phyloP scores from a whole-genome alignment of 192 early-diverging fungal species.

The Globomyces pollinis-pini region DNA sequence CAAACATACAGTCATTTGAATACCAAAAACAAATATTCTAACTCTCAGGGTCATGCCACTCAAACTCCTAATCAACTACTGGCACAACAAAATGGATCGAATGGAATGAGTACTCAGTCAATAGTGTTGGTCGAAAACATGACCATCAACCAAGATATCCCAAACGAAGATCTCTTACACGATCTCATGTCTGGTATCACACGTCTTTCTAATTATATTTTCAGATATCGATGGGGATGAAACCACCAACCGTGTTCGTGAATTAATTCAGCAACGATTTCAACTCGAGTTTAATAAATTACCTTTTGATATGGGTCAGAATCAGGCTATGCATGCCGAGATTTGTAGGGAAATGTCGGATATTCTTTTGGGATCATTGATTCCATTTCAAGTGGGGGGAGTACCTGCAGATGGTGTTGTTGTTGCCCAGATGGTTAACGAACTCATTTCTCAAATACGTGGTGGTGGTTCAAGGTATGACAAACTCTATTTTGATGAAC shows the following conservation, averaged over 20 bases:
- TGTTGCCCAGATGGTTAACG: conserved; percentile 37
- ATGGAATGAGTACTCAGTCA: conserved; percentile 31
- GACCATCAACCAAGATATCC: conserved; percentile 45
- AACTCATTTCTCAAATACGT: conserved; percentile 43
- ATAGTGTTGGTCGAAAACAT: conserved; percentile 47
- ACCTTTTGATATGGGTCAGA: conserved; percentile 25
- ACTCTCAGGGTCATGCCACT: conserved; percentile 27
- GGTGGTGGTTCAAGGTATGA: conserved; percentile 33
- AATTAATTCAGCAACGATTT: conserved; percentile 32
- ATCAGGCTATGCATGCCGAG: conserved; percentile 21
- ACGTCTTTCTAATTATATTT: too few species aligned
- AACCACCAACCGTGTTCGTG: conserved; percentile 40
- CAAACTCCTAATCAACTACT: too few species aligned
- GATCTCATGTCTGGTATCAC: conserved; percentile 41
- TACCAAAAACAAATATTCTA: too few species aligned
- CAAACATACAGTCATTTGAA: not conserved
- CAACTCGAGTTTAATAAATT: conserved; percentile 38
- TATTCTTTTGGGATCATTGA: conserved; percentile 26
- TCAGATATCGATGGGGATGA: conserved; percentile 46
- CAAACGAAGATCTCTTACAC: conserved; percentile 26
- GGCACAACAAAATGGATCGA: conserved; percentile 11
- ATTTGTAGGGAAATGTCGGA: conserved; percentile 25
- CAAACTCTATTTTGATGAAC: too few species aligned
- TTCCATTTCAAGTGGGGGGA: conserved; percentile 30
- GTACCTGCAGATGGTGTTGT: conserved; percentile 38